Evolutionary conservation across 1,284 basidiomycete species (phyloP), one percentile per base, ranked within the genome.

Genomic region (Pseudozyma sp.): DNA sequence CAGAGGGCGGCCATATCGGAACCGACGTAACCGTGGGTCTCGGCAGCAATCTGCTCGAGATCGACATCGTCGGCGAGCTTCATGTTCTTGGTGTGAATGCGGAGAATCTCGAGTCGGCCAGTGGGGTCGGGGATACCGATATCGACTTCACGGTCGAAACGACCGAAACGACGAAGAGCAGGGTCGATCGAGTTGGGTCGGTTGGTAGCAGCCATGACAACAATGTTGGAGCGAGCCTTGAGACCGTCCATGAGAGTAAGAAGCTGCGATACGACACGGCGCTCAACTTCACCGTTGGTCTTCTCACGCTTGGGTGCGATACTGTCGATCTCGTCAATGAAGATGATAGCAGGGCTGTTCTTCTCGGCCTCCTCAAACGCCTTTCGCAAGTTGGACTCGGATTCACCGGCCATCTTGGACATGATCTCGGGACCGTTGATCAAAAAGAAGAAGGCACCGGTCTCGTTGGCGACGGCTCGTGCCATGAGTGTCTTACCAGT

Each of bases 51-150:
- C 91, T 93, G 81, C 18, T 99, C 96, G 60, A 99, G 90, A 82
- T 99, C 97, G 52, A 99, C 96, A 81, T 99, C 97, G 64, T 98
- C 95, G n/a, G 87, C 90, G 48, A 99, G 89, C 87, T 98, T 99
- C 96, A 99, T 99, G 89, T 99, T 99, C 91, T 98, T 99, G 65
- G 97, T 99, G 89, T 98, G 96, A 77, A 99, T 99, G 71, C 96
- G 93, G 70, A 99, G 90, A 81, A 99, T 98, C 86, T 99, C 96
- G 49, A 98, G 90, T 86, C 97, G 96, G 63, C 96, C 95, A 67
- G 95, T 98, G 0, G 96, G 95, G 86, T 99, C 96, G 58, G 96
- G 97, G 78, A 99, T 98, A 85, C 97, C 94, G 78, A 99, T 99
- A 87, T 99, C 96, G 76, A 99, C 93, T 88, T 99, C 97, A 85